These are phyloP conservation scores for Pyrus betulifolia DNA, from an alignment of 306 rosid species.

Conservation along the genomic window DNA sequence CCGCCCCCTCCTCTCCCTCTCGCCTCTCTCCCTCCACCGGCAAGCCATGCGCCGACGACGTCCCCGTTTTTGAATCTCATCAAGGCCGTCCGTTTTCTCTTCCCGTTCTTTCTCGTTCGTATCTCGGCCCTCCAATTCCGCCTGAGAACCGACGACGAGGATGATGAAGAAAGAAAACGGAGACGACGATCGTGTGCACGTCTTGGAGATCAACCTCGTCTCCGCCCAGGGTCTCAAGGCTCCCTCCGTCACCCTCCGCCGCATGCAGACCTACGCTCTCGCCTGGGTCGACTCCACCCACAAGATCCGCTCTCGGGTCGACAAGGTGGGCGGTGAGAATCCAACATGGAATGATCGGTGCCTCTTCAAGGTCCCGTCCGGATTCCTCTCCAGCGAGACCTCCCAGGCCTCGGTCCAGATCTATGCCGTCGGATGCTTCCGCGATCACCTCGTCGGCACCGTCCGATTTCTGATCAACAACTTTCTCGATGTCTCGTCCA, in stretches of 20 bases:
- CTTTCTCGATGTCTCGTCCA: conserved; percentile 23
- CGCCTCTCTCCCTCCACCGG: conserved; percentile 3
- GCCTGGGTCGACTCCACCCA: conserved; percentile 52
- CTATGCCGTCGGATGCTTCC: conserved; percentile 57
- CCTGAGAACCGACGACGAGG: conserved; percentile 6
- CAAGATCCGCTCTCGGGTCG: conserved; percentile 68
- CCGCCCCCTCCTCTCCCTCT: too few relatives aligned
- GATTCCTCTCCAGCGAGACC: conserved; percentile 65
- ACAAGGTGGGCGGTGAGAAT: conserved; percentile 55
- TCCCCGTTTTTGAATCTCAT: conserved; percentile 15
- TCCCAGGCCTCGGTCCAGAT: conserved; percentile 60
- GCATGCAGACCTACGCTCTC: conserved; percentile 57
- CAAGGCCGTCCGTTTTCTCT: conserved; percentile 10
- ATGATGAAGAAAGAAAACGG: conserved; percentile 20
- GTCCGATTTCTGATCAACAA: conserved; percentile 68
- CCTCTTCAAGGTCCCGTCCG: conserved; percentile 68
- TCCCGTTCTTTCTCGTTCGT: conserved; percentile 21
- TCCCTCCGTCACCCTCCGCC: conserved; percentile 38
- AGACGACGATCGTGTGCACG: conserved; percentile 13
- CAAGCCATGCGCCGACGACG: conserved; percentile 1
- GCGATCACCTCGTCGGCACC: conserved; percentile 60
- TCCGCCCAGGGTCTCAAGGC: conserved; percentile 71
- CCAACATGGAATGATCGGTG: conserved; percentile 95
- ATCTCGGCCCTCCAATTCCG: conserved; percentile 18
- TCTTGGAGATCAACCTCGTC: conserved; percentile 86